These are phyloP conservation scores for Leccinum sublutescens DNA, from an alignment of 768 basidiomycete species.

Conservation along the genomic window DNA sequence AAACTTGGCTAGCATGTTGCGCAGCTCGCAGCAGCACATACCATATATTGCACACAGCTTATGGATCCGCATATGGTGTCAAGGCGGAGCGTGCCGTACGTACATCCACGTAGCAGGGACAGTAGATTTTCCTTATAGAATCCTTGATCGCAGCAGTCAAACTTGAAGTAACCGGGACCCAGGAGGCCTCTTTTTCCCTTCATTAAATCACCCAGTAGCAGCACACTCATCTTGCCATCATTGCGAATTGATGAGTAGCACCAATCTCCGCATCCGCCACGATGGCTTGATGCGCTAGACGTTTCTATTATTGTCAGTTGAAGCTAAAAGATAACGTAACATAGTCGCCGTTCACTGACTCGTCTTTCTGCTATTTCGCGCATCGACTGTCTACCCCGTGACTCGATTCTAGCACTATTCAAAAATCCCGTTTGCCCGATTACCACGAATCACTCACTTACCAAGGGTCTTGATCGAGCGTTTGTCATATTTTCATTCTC, in stretches of 20 bases:
- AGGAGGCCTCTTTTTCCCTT: constrained; percentile 20
- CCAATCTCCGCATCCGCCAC: constrained; percentile 70
- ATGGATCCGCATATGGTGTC: too few relatives aligned
- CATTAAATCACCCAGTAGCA: constrained; percentile 56
- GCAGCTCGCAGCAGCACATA: constrained; percentile 91
- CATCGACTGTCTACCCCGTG: constrained; percentile 92
- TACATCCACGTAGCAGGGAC: too few relatives aligned
- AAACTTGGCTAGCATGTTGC: constrained; percentile 89
- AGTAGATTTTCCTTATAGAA: too few relatives aligned
- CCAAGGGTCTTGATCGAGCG: constrained; percentile 85
- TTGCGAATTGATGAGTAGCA: constrained; percentile 74
- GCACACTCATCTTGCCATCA: constrained; percentile 70
- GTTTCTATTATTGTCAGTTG: constrained; percentile 91
- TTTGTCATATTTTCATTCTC: constrained; percentile 99
- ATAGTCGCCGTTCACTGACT: neutral
- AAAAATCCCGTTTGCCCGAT: constrained; percentile 1
- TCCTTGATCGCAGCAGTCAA: too few relatives aligned
- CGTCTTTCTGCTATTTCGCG: constrained; percentile 84
- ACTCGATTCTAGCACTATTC: neutral
- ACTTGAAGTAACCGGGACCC: too few relatives aligned
- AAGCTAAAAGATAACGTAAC: constrained; percentile 42
- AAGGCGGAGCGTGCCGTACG: too few relatives aligned
- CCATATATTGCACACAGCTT: too few relatives aligned
- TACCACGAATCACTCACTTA: constrained; percentile 39
- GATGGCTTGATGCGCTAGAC: constrained; percentile 97